Conservation (phyloP, 1,139 yeast species). For the Yamadazyma trypodendri region DNA sequence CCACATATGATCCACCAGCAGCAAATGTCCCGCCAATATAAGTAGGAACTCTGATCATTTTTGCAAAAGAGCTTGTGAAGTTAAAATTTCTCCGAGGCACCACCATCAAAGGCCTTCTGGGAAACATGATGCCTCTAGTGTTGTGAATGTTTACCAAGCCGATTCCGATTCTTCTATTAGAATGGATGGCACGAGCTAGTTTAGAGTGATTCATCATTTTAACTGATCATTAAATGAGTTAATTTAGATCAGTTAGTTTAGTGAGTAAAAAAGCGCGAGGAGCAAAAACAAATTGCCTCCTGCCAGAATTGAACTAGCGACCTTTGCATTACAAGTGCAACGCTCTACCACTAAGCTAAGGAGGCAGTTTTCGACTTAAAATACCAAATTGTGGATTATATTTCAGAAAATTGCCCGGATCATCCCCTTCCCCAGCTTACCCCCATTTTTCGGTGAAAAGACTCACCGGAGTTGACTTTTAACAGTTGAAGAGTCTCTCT, state of each 20-base stretch:
- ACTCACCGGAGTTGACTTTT: background rate
- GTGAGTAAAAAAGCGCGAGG: background rate
- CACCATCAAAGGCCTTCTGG: background rate
- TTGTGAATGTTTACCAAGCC: conserved; percentile 2
- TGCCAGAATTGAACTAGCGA: conserved; percentile 95
- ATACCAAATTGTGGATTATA: background rate
- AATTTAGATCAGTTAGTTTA: background rate
- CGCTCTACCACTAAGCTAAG: conserved; percentile 96
- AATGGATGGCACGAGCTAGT: conserved; percentile 6
- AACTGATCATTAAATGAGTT: background rate
- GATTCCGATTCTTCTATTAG: conserved; percentile 5
- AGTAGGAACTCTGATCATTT: conserved; percentile 62
- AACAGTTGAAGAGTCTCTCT: no score
- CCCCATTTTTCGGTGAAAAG: background rate
- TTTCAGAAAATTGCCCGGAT: background rate
- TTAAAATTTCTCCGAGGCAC: conserved; percentile 30
- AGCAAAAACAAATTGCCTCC: conserved; percentile 53
- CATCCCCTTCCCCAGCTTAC: background rate
- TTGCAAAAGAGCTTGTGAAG: conserved; percentile 43
- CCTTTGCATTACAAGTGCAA: conserved; percentile 95
- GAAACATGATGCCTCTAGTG: background rate
- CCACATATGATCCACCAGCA: conserved; percentile 91
- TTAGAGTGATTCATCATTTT: conserved; percentile 8
- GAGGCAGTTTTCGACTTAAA: conserved; percentile 42
- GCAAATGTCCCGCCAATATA: conserved; percentile 89